phyloP scores from a whole-genome alignment of 768 basidiomycete species.

The Stropharia rugosoannulata region DNA sequence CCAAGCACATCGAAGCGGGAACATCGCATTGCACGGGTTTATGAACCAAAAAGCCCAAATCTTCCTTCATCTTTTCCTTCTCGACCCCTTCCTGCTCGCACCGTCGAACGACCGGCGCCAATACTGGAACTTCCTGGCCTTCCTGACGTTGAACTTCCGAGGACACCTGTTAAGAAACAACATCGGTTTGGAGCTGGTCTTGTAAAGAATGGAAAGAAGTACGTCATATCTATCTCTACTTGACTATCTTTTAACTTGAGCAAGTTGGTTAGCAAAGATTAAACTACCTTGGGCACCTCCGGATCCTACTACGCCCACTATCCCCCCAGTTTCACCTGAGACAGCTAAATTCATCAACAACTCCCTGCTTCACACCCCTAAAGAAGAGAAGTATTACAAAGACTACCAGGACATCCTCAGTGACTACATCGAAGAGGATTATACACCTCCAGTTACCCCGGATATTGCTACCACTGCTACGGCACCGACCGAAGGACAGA shows the following conservation, averaged over 20 bases:
- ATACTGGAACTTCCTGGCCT: conserved; percentile 23
- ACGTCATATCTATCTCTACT: background rate
- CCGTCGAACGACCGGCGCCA: conserved; percentile 22
- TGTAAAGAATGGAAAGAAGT: conserved; percentile 18
- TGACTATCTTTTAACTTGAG: background rate
- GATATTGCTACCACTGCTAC: no score
- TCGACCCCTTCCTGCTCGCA: conserved; percentile 14
- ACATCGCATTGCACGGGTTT: conserved; percentile 21
- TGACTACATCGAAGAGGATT: conserved; percentile 14
- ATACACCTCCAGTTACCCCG: background rate
- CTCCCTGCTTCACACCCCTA: conserved; percentile 8
- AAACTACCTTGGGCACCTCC: conserved; percentile 16
- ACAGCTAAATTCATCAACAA: conserved; percentile 17
- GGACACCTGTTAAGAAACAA: conserved; percentile 12
- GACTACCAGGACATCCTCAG: conserved; percentile 9
- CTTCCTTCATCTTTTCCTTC: conserved; percentile 6
- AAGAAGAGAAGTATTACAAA: conserved; percentile 13
- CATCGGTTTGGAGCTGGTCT: conserved; percentile 15
- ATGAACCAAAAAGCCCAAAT: conserved; percentile 17
- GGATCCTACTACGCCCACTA: conserved; percentile 14
- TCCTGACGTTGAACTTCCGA: conserved; percentile 19
- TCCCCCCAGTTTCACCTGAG: conserved; percentile 23
- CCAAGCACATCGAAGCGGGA: conserved; percentile 14
- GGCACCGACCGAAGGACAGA: background rate
- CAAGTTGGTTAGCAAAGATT: conserved; percentile 19